Base-by-base conservation (phyloP, 768 basidiomycete genomes). In the Tephrocybe sp. region DNA sequence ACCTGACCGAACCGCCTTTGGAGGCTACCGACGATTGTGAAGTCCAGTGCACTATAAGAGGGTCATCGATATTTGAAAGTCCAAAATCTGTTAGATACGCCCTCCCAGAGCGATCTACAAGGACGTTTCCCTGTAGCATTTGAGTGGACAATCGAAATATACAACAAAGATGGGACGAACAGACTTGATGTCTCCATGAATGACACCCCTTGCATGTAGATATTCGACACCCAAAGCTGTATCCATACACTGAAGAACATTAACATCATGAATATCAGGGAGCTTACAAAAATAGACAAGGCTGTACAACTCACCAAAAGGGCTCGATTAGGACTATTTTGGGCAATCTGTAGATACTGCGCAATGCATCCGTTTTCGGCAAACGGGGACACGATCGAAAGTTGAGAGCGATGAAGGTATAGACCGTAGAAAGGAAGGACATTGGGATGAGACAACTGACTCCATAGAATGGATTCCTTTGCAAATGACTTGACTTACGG, bases 181-280 rank as follows among this genome's bases (percentile, higher is more conserved):
- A n/a, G n/a, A n/a, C 50, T 73, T 74, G n/a, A 78, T 61, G 45
- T 78, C 74, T 0, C 75, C 75, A 45, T 75, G 77, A 16, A 75
- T 62, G 18, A 78, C 64, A 3, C 59, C 53, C 37, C 60, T 57
- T 11, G 54, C 55, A 48, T 71, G 70, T n/a, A 72, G 57, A 54
- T 69, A 69, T 0, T 55, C 37, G 8, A 72, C 46, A 0, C 70
- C 69, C 34, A 43, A 42, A 0, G 66, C 64, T 22, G 70, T 56
- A 34, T 69, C 70, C n/a, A n/a, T n/a, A n/a, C n/a, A n/a, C n/a
- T n/a, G n/a, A n/a, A n/a, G n/a, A n/a, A n/a, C n/a, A n/a, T n/a
- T n/a, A n/a, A n/a, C n/a, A n/a, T n/a, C n/a, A n/a, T n/a, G n/a
- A n/a, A n/a, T n/a, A n/a, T n/a, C n/a, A n/a, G n/a, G 50, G 55